Evolutionary conservation across 1,284 basidiomycete genomes (phyloP).

Genomic region (Tausonia pullulans): DNA sequence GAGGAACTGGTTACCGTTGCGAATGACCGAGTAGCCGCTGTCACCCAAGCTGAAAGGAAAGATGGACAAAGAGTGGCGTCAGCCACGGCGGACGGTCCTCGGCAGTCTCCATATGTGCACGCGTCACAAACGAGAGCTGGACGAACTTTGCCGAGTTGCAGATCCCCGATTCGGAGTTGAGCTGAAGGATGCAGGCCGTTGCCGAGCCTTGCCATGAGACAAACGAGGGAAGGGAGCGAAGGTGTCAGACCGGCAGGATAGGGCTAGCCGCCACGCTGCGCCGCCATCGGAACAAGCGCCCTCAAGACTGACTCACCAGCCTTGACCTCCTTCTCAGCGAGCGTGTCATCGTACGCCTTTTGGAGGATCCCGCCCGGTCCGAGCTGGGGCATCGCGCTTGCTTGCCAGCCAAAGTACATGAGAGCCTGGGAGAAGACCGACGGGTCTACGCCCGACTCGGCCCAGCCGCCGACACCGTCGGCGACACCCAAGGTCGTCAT

Average conservation of each 20-base stretch:
- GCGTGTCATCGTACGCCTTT: constrained; percentile 37
- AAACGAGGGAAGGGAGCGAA: background rate
- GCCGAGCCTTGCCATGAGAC: constrained; percentile 32
- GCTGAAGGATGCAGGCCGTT: constrained; percentile 37
- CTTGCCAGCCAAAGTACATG: constrained; percentile 36
- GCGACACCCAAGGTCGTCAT: constrained; percentile 37
- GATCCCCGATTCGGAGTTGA: constrained; percentile 35
- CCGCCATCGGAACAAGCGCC: background rate
- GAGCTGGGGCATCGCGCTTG: constrained; percentile 20
- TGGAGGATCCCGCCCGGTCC: constrained; percentile 32
- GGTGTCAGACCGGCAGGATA: too few relatives aligned
- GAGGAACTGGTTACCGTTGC: constrained; percentile 27
- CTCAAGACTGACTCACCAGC: constrained; percentile 25
- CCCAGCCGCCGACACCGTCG: constrained; percentile 48
- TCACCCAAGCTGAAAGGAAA: constrained; percentile 30
- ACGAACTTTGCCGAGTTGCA: constrained; percentile 40
- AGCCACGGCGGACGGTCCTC: too few relatives aligned
- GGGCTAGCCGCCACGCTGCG: too few relatives aligned
- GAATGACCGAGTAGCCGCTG: constrained; percentile 33
- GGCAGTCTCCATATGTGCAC: background rate
- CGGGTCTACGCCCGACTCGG: constrained; percentile 40
- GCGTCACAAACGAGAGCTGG: background rate
- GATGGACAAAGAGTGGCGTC: background rate
- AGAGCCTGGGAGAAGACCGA: constrained; percentile 41
- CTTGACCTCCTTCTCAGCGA: constrained; percentile 35